Percentiles rank a stretch among this genome's conserved stretches.
phyloP scores from a whole-genome alignment of 2,329 filamentous ascomycete genomes.

The Graphilbum ipis-grandicollis region DNA sequence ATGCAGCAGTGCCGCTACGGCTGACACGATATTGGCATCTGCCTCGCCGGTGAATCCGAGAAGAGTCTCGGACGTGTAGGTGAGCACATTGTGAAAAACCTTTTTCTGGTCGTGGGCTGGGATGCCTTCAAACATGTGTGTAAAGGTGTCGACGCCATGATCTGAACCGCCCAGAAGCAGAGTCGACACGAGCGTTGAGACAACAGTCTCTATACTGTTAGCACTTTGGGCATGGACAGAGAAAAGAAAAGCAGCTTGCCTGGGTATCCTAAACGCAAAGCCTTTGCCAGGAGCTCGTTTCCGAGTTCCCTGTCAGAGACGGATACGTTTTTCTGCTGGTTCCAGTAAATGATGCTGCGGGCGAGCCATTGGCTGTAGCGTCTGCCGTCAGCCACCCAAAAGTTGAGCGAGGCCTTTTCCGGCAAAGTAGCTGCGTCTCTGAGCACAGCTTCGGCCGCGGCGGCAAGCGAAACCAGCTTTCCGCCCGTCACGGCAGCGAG shows the following conservation, averaged over 20 bases:
- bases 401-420: not conserved
- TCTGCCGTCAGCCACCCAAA: slow-evolving; percentile 48
- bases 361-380: slow-evolving; percentile 58
- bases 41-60: slow-evolving; percentile 15
- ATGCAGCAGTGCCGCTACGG: slow-evolving; percentile 39
- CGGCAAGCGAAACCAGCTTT: slow-evolving; percentile 29
- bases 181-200: slow-evolving; percentile 16
- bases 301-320: slow-evolving; percentile 18
- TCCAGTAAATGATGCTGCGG: slow-evolving; percentile 36
- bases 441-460: slow-evolving; percentile 36
- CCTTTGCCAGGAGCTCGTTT: slow-evolving; percentile 35
- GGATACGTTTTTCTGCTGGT: slow-evolving; percentile 9
- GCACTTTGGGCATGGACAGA: no score
- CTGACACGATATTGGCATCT: slow-evolving; percentile 27
- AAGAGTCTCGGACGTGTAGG: slow-evolving; percentile 26
- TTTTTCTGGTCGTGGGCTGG: slow-evolving; percentile 26
- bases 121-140: slow-evolving; percentile 17
- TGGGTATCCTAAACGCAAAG: slow-evolving; percentile 54
- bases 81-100: slow-evolving; percentile 21
- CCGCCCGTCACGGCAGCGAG: slow-evolving; percentile 29
- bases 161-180: slow-evolving; percentile 14
- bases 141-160: slow-evolving; percentile 11
- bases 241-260: slow-evolving; percentile 27
- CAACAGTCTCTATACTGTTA: slow-evolving; percentile 20
- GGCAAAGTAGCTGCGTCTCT: slow-evolving; percentile 12